These are phyloP conservation scores for Podila epicladia DNA, from an alignment of 192 early-diverging fungal genomes.

Conservation along the genomic window DNA sequence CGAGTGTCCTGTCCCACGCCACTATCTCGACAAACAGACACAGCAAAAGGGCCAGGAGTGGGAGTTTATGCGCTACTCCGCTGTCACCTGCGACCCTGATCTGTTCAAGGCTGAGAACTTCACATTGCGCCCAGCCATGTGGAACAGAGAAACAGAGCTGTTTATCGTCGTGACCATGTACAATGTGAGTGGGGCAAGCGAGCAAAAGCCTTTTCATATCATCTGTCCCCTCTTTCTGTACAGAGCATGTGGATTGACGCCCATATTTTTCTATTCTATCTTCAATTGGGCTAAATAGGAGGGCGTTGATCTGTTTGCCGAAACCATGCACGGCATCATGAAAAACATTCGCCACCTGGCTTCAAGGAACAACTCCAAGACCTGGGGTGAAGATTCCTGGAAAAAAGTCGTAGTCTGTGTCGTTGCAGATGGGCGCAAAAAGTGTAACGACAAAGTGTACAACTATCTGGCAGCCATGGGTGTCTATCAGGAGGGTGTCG, in stretches of 20 bases:
- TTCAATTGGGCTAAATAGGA: slow-evolving; percentile 55
- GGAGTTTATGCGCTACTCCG: slow-evolving; percentile 80
- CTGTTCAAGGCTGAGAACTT: slow-evolving; percentile 68
- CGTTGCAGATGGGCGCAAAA: slow-evolving; percentile 81
- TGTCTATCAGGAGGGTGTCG: slow-evolving; percentile 80
- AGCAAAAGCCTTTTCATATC: neutral
- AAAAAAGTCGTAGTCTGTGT: slow-evolving; percentile 82
- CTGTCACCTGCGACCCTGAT: slow-evolving; percentile 73
- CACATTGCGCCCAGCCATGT: slow-evolving; percentile 71
- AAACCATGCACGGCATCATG: slow-evolving; percentile 79
- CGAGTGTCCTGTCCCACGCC: slow-evolving; percentile 73
- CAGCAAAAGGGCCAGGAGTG: slow-evolving; percentile 69
- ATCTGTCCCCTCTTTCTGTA: neutral
- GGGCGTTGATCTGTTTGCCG: slow-evolving; percentile 77
- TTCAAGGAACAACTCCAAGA: slow-evolving; percentile 61
- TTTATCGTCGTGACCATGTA: slow-evolving; percentile 89
- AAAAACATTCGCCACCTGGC: slow-evolving; percentile 83
- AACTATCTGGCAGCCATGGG: slow-evolving; percentile 79
- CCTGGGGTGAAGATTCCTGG: slow-evolving; percentile 73
- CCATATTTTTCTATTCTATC: slow-evolving; percentile 24
- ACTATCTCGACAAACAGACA: slow-evolving; percentile 56
- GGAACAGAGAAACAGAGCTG: slow-evolving; percentile 72
- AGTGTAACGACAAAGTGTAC: slow-evolving; percentile 69
- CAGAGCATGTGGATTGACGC: too few relatives aligned
- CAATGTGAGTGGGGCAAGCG: slow-evolving; percentile 37